Base-by-base conservation (phyloP, 768 basidiomycete species). In the Termitomyces sp. region DNA sequence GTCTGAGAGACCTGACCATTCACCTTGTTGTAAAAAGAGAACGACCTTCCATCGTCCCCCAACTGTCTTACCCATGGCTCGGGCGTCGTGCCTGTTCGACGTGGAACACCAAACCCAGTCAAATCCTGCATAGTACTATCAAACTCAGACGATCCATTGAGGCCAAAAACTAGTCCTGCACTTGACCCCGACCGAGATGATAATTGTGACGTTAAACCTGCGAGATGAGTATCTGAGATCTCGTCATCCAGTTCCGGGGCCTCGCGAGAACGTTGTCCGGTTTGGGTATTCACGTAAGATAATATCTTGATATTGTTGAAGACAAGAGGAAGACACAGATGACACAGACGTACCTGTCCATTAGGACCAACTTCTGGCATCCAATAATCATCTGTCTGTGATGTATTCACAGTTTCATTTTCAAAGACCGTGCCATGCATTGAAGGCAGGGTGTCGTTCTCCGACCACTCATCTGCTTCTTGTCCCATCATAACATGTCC, bases 201-300 rank as follows among this genome's bases (percentile, higher is more conserved):
- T 15, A 82, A 75, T 64, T 83, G 84, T 2, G 86, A 83, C 29
- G 85, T 78, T 54, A 87, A 73, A 11, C 82, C 83, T 52, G 83
- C 84, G 45, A 89, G 76, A 60, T 89, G 88, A 38, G 78, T 81
- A 61, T 88, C 87, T 1, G 86, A 83, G 40, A 77, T 73, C 50
- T 89, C 87, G 50, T 84, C 82, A 53, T 90, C 88, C 11, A 80
- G 76, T 69, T 92, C 91, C 51, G 95, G 95, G n/a, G 96, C 75
- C 67, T 97, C 92, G 66, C 87, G 83, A 32, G 94, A 87, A 46
- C 85, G 86, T 71, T 92, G 83, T 37, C 91, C 91, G 5, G 91
- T 93, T 66, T 90, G 84, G 2, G 92, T 93, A 69, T 98, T 99
- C 64, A 93, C 83, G 76, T 98, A 99, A n/a, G 32, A 56, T 79